Evolutionary conservation across 1,284 basidiomycete genomes (phyloP).

Genomic region (Peniophora sp.): DNA sequence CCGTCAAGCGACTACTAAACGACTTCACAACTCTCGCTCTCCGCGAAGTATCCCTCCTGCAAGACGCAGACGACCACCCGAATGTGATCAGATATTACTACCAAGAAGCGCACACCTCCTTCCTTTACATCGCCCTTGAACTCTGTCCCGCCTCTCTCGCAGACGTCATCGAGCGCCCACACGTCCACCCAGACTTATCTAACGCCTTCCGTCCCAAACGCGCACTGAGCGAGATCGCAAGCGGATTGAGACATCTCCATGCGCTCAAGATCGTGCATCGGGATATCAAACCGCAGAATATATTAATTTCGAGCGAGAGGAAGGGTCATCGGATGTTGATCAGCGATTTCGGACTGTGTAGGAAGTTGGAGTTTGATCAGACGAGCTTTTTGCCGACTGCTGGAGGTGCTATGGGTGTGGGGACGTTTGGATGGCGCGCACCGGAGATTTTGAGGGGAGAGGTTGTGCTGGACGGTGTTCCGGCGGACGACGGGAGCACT

Average conservation of each 20-base stretch:
- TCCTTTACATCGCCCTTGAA: conserved; percentile 96
- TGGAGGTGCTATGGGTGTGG: conserved; percentile 78
- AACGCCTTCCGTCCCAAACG: conserved; percentile 79
- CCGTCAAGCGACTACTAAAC: conserved; percentile 91
- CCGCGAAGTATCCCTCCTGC: conserved; percentile 90
- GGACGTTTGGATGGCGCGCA: conserved; percentile 91
- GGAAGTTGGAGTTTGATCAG: conserved; percentile 88
- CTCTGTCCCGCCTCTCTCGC: conserved; percentile 93
- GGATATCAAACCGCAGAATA: conserved; percentile 98
- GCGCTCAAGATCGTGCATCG: conserved; percentile 95
- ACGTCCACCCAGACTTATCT: conserved; percentile 62
- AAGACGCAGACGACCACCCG: conserved; percentile 96
- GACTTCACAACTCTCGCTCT: conserved; percentile 95
- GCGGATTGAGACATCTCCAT: conserved; percentile 87
- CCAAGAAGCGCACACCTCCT: conserved; percentile 89
- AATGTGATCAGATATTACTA: conserved; percentile 99
- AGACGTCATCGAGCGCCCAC: conserved; percentile 84
- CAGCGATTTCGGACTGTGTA: conserved; percentile 92
- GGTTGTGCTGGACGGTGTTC: conserved; percentile 78
- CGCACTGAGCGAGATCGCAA: conserved; percentile 82
- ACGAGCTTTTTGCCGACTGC: conserved; percentile 84
- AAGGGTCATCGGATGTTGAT: conserved; percentile 84
- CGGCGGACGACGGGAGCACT: conserved; percentile 46
- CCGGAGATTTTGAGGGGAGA: conserved; percentile 90
- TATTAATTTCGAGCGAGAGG: conserved; percentile 77